Evolutionary conservation across 331 rosid genomes (phyloP).

Genomic region (Stylosanthes scabra): DNA sequence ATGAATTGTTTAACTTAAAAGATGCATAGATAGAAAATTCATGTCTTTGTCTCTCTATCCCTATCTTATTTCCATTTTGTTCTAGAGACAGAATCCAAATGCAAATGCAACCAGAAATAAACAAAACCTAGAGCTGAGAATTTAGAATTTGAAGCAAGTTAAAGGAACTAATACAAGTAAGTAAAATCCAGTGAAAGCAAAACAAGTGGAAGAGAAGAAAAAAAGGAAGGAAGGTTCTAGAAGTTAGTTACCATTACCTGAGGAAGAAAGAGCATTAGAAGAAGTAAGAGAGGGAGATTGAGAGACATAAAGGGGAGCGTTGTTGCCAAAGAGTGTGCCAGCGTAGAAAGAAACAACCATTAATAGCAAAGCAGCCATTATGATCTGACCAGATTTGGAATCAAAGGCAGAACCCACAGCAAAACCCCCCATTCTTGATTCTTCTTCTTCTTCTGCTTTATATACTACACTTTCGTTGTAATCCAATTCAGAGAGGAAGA

Average conservation of each 20-base stretch:
- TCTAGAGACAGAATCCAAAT: no score
- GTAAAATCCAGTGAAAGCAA: not conserved
- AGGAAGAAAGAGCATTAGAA: conserved; percentile 30
- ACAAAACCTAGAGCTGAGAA: conserved; percentile 9
- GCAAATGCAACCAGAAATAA: not conserved
- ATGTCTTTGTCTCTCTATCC: no score
- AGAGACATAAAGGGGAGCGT: conserved; percentile 70
- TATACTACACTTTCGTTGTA: conserved; percentile 22
- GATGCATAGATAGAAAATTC: not conserved
- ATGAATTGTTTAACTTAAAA: conserved; percentile 8
- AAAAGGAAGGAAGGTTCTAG: conserved; percentile 7
- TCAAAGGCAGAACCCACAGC: conserved; percentile 63
- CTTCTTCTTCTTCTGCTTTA: not conserved
- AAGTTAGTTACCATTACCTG: conserved; percentile 48
- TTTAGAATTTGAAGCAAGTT: conserved; percentile 7
- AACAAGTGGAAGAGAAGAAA: not conserved
- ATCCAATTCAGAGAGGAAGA: not conserved
- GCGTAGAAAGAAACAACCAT: conserved; percentile 73
- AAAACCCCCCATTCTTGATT: conserved; percentile 52
- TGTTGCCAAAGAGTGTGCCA: conserved; percentile 74
- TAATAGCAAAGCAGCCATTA: conserved; percentile 57
- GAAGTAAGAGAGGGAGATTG: conserved; percentile 53
- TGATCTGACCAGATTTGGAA: conserved; percentile 68
- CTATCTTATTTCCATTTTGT: no score
- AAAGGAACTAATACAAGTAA: not conserved